Percentiles rank a stretch among this genome's conserved stretches.
phyloP scores from a whole-genome alignment of 1,284 basidiomycete genomes.

The Thecaphora thlaspeos region DNA sequence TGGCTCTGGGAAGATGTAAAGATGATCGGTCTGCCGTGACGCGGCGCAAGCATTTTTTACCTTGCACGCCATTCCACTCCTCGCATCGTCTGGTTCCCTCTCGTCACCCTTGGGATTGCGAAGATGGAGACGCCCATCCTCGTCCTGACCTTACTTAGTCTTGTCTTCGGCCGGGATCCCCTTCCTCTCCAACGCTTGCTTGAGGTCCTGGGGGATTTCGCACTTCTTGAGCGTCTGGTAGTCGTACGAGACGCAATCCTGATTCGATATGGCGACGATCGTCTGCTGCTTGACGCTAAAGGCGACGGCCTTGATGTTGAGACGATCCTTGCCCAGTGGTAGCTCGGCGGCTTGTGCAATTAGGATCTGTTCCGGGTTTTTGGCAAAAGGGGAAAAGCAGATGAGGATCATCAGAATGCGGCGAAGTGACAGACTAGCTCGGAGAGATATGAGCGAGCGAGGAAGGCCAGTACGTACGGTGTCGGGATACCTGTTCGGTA shows the following conservation, averaged over 20 bases:
- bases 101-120: too few species aligned
- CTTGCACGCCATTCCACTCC: too few species aligned
- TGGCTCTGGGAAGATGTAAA: slow-evolving; percentile 25
- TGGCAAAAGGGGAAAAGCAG: neutral
- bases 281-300: slow-evolving; percentile 35
- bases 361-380: slow-evolving; percentile 32
- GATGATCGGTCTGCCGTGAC: slow-evolving; percentile 2
- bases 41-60: too few species aligned
- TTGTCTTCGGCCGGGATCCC: slow-evolving; percentile 1
- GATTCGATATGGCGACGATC: slow-evolving; percentile 37
- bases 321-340: slow-evolving; percentile 31
- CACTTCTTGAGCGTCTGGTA: slow-evolving; percentile 40
- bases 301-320: slow-evolving; percentile 26
- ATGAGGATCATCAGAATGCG: neutral
- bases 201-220: slow-evolving; percentile 33
- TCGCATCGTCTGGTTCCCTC: too few species aligned
- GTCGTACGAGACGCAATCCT: slow-evolving; percentile 45
- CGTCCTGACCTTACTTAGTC: too few species aligned
- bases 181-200: slow-evolving; percentile 12
- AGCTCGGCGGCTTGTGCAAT: slow-evolving; percentile 34
- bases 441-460: too few species aligned
- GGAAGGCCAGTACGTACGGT: slow-evolving; percentile 19
- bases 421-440: neutral
- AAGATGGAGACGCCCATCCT: too few species aligned
- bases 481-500: slow-evolving; percentile 18